Percentiles rank a stretch among this genome's conserved stretches.
These are phyloP conservation scores for Bruguiera hainesii DNA, from an alignment of 441 rosid species.

Conservation along the genomic window DNA sequence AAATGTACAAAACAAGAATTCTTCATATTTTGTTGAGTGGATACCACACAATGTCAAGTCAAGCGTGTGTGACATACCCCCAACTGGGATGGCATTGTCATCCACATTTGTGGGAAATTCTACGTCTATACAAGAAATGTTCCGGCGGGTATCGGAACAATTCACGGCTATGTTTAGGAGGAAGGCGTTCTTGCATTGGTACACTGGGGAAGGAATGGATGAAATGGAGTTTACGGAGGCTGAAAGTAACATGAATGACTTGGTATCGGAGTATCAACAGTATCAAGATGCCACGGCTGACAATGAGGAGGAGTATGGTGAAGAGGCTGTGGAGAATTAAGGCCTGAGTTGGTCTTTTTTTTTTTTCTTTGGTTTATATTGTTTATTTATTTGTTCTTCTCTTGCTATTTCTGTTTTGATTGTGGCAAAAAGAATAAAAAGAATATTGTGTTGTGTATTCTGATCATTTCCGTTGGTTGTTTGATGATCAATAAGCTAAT, in stretches of 20 bases:
- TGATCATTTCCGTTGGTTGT: constrained; percentile 15
- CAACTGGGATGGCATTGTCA: constrained; percentile 42
- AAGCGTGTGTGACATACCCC: constrained; percentile 50
- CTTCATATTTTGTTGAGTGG: constrained; percentile 53
- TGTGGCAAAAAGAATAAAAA: no score
- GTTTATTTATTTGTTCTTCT: background rate
- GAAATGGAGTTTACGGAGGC: constrained; percentile 54
- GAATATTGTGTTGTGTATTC: background rate
- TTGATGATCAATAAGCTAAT: constrained; percentile 9
- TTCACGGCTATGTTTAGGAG: constrained; percentile 50
- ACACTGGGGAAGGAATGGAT: constrained; percentile 57
- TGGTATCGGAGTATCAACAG: constrained; percentile 53
- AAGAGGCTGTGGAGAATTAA: constrained; percentile 23
- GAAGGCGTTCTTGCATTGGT: constrained; percentile 54
- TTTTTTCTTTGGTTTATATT: background rate
- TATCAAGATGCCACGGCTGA: constrained; percentile 45
- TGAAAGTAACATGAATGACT: constrained; percentile 48
- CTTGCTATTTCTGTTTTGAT: background rate
- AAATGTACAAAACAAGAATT: constrained; percentile 50
- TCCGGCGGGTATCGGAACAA: constrained; percentile 47
- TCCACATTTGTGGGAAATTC: constrained; percentile 51
- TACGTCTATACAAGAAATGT: constrained; percentile 49
- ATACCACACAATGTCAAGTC: constrained; percentile 49
- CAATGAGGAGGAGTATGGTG: constrained; percentile 28
- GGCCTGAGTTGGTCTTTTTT: no score